Conservation (phyloP, 2,329 filamentous ascomycete genomes). For the Colletotrichum sp. region DNA sequence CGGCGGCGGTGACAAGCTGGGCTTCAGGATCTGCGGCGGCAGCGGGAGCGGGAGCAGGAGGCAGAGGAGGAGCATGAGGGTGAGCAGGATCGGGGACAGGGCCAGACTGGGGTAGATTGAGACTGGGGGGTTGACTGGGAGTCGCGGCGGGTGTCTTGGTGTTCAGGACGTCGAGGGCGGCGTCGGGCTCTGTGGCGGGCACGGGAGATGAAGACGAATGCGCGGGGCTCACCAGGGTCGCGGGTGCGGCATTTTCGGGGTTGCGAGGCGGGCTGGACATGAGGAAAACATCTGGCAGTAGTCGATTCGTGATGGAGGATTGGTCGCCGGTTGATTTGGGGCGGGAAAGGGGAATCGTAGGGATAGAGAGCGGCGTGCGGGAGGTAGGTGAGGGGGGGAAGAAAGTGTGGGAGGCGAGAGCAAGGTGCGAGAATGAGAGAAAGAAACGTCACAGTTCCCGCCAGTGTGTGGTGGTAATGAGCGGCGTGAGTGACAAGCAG, state of each 20-base stretch:
- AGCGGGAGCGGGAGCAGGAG: background rate
- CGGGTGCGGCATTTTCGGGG: slow-evolving; percentile 61
- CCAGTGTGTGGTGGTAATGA: background rate
- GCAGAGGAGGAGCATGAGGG: background rate
- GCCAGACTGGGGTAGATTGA: background rate
- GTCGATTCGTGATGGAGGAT: slow-evolving; percentile 28
- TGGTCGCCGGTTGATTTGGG: slow-evolving; percentile 26
- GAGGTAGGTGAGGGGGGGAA: slow-evolving; percentile 3
- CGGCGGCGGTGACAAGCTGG: background rate
- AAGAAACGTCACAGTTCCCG: background rate
- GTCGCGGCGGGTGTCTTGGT: background rate
- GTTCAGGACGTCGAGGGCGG: background rate
- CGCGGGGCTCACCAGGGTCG: slow-evolving; percentile 46
- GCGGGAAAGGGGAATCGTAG: slow-evolving; percentile 17
- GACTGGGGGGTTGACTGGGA: background rate
- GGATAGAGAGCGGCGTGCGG: slow-evolving; percentile 4
- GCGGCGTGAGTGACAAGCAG: background rate
- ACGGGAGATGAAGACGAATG: slow-evolving; percentile 5
- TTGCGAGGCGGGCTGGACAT: slow-evolving; percentile 59
- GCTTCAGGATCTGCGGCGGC: background rate
- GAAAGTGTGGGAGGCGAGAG: background rate
- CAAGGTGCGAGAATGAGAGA: background rate
- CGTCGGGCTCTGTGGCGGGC: background rate
- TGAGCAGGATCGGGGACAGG: background rate
- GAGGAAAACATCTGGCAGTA: slow-evolving; percentile 60